These are phyloP conservation scores for Phytophthora vignae DNA, from an alignment of 352 stramenopile genomes.

Conservation along the genomic window DNA sequence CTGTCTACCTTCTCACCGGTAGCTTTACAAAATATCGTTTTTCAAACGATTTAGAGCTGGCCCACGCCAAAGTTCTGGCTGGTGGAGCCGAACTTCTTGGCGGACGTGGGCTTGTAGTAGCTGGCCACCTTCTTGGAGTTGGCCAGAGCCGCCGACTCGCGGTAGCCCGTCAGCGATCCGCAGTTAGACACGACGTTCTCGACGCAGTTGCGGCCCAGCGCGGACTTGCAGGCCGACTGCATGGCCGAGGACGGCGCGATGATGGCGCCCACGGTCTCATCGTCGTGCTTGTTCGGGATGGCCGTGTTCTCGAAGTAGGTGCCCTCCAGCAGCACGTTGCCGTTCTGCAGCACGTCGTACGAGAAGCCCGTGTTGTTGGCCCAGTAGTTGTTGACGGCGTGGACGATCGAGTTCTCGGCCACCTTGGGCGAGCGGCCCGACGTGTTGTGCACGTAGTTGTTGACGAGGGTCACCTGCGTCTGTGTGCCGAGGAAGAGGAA, in stretches of 20 bases:
- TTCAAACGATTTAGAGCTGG: not conserved
- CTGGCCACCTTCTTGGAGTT: conserved; percentile 22
- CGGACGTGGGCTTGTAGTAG: conserved; percentile 16
- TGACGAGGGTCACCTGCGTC: not conserved
- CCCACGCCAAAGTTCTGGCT: conserved; percentile 21
- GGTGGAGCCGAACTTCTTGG: conserved; percentile 15
- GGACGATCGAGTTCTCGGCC: too few species aligned
- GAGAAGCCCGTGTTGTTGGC: too few species aligned
- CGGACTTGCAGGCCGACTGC: too few species aligned
- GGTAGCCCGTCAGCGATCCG: conserved; percentile 12
- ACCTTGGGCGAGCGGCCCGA: too few species aligned
- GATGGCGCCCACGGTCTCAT: too few species aligned
- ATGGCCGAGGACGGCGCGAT: too few species aligned
- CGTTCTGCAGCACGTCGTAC: too few species aligned
- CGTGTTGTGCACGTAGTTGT: not conserved
- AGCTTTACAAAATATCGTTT: not conserved
- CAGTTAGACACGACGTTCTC: conserved; percentile 32
- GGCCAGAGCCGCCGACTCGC: conserved; percentile 14
- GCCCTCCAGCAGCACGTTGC: too few species aligned
- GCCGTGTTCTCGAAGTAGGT: too few species aligned
- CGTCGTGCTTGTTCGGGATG: too few species aligned
- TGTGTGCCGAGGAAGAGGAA: not conserved
- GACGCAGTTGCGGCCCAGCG: conserved; percentile 29
- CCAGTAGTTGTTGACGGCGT: too few species aligned
- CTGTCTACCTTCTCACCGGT: conserved; percentile 9